These are phyloP conservation scores for Calendula officinalis DNA, from an alignment of 129 eudicot species.

Conservation along the genomic window DNA sequence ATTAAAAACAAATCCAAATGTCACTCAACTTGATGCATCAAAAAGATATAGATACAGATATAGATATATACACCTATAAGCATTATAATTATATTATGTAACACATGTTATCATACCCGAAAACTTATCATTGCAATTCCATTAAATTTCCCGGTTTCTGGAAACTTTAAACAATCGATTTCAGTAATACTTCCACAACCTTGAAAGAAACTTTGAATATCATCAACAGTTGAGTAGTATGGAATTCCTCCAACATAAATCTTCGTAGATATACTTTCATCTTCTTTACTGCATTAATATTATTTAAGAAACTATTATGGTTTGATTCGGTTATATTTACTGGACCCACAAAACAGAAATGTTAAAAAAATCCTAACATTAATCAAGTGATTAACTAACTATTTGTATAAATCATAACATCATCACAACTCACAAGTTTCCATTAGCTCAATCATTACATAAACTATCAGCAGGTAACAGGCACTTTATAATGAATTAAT, in stretches of 20 bases:
- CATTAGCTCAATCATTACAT: neutral
- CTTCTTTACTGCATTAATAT: conserved; percentile 49
- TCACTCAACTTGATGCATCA: neutral
- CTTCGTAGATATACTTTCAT: conserved; percentile 43
- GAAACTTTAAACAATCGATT: conserved; percentile 79
- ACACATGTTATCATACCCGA: conserved; percentile 48
- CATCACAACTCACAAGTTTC: neutral
- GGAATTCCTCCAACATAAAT: conserved; percentile 99
- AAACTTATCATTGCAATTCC: conserved; percentile 95
- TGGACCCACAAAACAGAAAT: neutral
- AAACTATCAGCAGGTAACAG: neutral
- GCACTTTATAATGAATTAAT: neutral
- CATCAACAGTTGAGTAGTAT: conserved; percentile 90
- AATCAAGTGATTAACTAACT: too few species aligned
- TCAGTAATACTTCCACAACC: conserved; percentile 85
- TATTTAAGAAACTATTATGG: neutral
- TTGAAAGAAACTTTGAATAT: conserved; percentile 88
- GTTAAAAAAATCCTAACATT: neutral
- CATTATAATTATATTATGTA: neutral
- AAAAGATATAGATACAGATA: neutral
- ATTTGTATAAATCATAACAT: neutral
- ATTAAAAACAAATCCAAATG: neutral
- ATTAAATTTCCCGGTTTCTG: conserved; percentile 92
- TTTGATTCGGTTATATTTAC: neutral
- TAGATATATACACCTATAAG: neutral